Evolutionary conservation across 148 eudicot genomes (phyloP), one percentile per base, ranked within the genome.

Genomic region (Chenopodium quinoa): DNA sequence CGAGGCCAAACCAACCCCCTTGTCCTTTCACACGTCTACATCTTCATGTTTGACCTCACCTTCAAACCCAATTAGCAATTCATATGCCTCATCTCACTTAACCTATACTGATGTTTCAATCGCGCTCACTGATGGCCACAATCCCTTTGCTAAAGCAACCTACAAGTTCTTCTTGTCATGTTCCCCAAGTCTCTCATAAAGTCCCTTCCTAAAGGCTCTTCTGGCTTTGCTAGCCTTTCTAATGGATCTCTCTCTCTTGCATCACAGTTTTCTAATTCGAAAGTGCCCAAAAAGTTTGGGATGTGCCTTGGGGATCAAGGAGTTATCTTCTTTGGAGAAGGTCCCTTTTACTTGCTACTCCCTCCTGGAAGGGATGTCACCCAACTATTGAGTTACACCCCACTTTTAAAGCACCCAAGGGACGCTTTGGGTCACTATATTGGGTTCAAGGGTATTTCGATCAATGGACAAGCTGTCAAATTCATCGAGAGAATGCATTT

Each of bases 11-110:
- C n/a, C 62, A 56, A 56, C 62, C 22, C 6, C 62, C 62, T 1
- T 56, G 62, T 16, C 22, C 62, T 13, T 4, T 56, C 17, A 56
- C 62, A 56, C 19, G 22, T 5, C 62, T 56, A 56, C 20, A 56
- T 16, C 62, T 56, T 13, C 62, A 56, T 56, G 46, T 34, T 25
- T 72, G 71, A 50, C 81, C 85, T 63, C 56, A 77, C 17, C 78
- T 79, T 4, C n/a, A 83, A 79, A 40, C 77, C 62, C 62, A 19
- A 13, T 17, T 56, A 56, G 17, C 62, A 56, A 56, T 56, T 14
- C 7, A 56, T 14, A 14, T 56, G 62, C 62, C 62, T 56, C 62
- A 17, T 56, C 62, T 14, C 62, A 56, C 20, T 22, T 56, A 56
- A 56, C 62, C 22, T 56, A 56, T 6, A 56, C 62, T 17, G 17